phyloP scores from a whole-genome alignment of 129 eudicot species.

The Rutidosis leptorrhynchoides region DNA sequence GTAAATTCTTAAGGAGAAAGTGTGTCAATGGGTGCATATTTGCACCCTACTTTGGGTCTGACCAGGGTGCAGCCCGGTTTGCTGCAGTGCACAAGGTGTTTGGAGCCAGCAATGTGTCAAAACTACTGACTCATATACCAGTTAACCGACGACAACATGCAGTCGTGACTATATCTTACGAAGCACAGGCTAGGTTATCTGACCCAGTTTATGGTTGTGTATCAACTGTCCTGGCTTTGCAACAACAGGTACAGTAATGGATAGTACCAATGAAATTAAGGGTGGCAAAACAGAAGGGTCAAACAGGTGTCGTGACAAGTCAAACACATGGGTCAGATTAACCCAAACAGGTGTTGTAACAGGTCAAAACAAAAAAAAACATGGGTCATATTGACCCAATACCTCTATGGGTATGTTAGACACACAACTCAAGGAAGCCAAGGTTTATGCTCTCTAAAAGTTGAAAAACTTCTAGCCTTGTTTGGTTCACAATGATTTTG shows the following conservation, averaged over 20 bases:
- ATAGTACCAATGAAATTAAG: not conserved
- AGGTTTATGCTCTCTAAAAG: not conserved
- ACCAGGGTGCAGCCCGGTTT: conserved; percentile 91
- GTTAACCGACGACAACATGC: conserved; percentile 73
- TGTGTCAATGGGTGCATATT: conserved; percentile 78
- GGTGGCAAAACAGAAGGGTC: not conserved
- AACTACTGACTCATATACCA: conserved; percentile 70
- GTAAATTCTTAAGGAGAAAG: conserved; percentile 89
- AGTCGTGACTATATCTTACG: conserved; percentile 73
- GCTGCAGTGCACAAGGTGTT: conserved; percentile 95
- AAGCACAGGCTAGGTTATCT: conserved; percentile 88
- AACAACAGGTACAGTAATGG: conserved; percentile 64
- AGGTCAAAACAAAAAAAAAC: not conserved
- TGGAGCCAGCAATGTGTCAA: conserved; percentile 93
- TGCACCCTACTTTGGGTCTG: conserved; percentile 84
- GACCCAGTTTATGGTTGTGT: conserved; percentile 95
- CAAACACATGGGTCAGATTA: too few species aligned
- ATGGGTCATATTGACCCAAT: not conserved
- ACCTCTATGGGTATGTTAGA: too few species aligned
- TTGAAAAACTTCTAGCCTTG: not conserved
- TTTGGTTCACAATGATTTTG: not conserved
- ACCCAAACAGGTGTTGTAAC: too few species aligned
- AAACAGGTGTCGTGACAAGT: not conserved
- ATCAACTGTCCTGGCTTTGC: conserved; percentile 81
- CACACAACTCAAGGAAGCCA: not conserved